These are phyloP conservation scores for Botrytis aclada DNA, from an alignment of 2,329 filamentous ascomycete genomes.

Conservation along the genomic window DNA sequence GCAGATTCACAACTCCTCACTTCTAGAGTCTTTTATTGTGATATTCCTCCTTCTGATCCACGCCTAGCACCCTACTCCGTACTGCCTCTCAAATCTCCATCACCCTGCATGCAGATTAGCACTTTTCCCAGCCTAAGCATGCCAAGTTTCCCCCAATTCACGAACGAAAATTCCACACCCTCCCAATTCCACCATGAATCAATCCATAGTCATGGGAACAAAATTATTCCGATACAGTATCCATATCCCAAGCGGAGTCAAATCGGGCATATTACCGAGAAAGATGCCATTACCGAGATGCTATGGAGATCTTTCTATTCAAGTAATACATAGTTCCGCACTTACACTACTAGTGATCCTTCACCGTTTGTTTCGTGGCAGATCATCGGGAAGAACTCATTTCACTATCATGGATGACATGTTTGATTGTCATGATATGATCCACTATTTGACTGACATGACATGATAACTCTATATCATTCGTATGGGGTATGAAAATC, in stretches of 20 bases:
- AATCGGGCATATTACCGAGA: not conserved
- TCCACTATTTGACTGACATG: not conserved
- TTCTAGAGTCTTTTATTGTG: not conserved
- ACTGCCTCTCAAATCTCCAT: not conserved
- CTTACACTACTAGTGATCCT: not conserved
- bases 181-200: not conserved
- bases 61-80: not conserved
- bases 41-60: not conserved
- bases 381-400: not conserved
- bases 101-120: not conserved
- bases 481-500: not conserved
- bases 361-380: conserved; percentile 1
- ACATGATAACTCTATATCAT: not conserved
- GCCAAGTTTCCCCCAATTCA: not conserved
- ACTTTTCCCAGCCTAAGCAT: not conserved
- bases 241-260: not conserved
- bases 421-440: not conserved
- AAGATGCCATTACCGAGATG: not conserved
- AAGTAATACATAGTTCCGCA: not conserved
- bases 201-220: conserved; percentile 3
- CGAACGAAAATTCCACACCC: not conserved
- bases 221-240: not conserved
- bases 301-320: not conserved
- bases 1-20: not conserved
- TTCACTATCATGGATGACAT: not conserved